These are phyloP conservation scores for Curvularia sp. DNA, from an alignment of 2,329 filamentous ascomycete genomes.

Conservation along the genomic window DNA sequence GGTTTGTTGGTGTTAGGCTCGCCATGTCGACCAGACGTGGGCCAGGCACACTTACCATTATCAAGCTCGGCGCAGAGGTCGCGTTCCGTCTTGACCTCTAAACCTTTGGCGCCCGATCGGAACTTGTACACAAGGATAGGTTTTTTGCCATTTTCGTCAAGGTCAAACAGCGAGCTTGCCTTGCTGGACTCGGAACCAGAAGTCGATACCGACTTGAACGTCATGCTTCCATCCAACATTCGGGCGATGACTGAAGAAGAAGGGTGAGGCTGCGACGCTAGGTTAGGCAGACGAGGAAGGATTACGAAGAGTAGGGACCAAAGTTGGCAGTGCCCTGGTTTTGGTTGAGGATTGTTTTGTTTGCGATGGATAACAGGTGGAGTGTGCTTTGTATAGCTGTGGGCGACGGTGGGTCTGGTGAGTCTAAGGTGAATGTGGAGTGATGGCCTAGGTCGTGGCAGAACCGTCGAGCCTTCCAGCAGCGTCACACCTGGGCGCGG, in stretches of 20 bases:
- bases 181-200: conserved; percentile 46
- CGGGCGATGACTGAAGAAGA: conserved; percentile 17
- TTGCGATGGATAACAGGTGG: conserved; percentile 32
- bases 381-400: conserved; percentile 43
- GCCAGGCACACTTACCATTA: conserved; percentile 37
- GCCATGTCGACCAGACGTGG: neutral
- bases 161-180: conserved; percentile 53
- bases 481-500: conserved; percentile 26
- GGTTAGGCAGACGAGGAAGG: conserved; percentile 5
- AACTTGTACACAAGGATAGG: conserved; percentile 58
- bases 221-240: conserved; percentile 42
- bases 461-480: conserved; percentile 18
- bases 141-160: conserved; percentile 54
- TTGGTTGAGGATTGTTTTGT: conserved; percentile 21
- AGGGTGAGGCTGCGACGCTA: conserved; percentile 32
- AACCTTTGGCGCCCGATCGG: conserved; percentile 48
- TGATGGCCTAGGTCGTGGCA: conserved; percentile 32
- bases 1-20: conserved; percentile 33
- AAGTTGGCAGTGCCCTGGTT: conserved; percentile 11
- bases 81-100: conserved; percentile 55
- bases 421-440: conserved; percentile 34
- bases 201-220: conserved; percentile 56
- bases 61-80: conserved; percentile 53
- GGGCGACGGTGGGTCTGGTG: conserved; percentile 38
- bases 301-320: conserved; percentile 16